phyloP scores from a whole-genome alignment of 345 rosid genomes.

The Trapa bicornis region DNA sequence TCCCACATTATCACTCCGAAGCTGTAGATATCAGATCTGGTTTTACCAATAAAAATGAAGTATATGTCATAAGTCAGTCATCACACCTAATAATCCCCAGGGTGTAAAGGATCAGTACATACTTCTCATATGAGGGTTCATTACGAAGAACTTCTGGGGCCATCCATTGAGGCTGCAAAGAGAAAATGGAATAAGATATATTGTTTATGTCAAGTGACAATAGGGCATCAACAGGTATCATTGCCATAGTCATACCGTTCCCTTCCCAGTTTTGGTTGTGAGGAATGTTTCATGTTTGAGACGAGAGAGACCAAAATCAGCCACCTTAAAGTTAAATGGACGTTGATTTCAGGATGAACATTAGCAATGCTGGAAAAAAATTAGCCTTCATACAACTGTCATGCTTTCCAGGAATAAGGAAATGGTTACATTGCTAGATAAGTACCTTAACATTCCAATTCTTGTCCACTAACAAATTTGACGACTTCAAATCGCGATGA shows the following conservation, averaged over 20 bases:
- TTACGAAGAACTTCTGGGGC: constrained; percentile 96
- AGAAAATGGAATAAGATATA: not conserved
- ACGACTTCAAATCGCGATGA: constrained; percentile 97
- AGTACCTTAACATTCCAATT: constrained; percentile 91
- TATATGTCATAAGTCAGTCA: not conserved
- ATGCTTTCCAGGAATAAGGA: not conserved
- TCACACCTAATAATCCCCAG: not conserved
- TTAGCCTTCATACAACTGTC: not conserved
- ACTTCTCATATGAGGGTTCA: constrained; percentile 96
- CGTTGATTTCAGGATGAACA: not conserved
- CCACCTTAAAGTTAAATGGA: constrained; percentile 35
- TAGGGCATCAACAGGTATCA: not conserved
- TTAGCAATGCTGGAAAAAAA: not conserved
- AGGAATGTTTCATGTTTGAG: constrained; percentile 76
- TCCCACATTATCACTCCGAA: constrained; percentile 93
- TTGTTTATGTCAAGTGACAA: not conserved
- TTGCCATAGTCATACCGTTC: constrained; percentile 47
- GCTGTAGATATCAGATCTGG: constrained; percentile 94
- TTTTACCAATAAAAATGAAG: constrained; percentile 9
- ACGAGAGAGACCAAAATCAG: constrained; percentile 97
- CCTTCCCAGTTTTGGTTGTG: constrained; percentile 70
- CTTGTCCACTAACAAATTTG: constrained; percentile 88
- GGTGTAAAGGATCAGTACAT: constrained; percentile 11
- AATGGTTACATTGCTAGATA: constrained; percentile 4
- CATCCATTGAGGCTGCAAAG: constrained; percentile 94